Evolutionary conservation across 2,329 filamentous ascomycete species (phyloP), one percentile per base, ranked within the genome.

Genomic region (Diaporthe humulicola): DNA sequence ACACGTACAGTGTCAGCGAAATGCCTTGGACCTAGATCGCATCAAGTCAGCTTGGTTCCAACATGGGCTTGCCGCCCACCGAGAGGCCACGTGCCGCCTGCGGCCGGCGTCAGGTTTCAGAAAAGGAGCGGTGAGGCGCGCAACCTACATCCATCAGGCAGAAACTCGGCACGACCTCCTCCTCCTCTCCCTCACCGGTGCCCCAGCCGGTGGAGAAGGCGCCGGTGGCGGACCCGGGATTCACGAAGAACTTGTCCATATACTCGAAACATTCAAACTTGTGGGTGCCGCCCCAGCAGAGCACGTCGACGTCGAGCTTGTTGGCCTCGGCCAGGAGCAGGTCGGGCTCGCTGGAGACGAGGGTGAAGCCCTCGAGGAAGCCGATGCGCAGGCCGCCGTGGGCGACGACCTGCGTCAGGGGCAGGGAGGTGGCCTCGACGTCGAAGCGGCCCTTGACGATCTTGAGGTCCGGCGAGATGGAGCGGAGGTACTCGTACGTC

Each of bases 81-180:
- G 19, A 30, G 57, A 17, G 15, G n/a, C 22, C 42, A 7, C 17
- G 40, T 15, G 40, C 38, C 19, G 15, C 30, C 36, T 33, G 25
- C 28, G 48, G 15, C 45, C 15, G 25, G 61, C 42, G 19, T 40
- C 40, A 45, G 14, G 40, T 17, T 25, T 17, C 25, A 52, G 15
- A 42, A n/a, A 25, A 36, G 28, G 40, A 33, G 17, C 66, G 8
- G 48, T 60, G 25, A 54, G 36, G 73, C 25, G 73, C 30, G n/a
- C 12, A 72, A 93, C 95, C 87, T 84, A 98, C 96, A 90, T 98
- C 96, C 96, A 98, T 98, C 83, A 98, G 86, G 81, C 97, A 98
- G 85, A 98, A 98, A 83, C 95, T 98, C 36, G 96, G 96, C 73
- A 92, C 93, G 33, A 93, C 94, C 73, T 96, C 94, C 81, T 94